Base-by-base conservation (phyloP, 495 filamentous ascomycete genomes). In the Penicillium daleae region DNA sequence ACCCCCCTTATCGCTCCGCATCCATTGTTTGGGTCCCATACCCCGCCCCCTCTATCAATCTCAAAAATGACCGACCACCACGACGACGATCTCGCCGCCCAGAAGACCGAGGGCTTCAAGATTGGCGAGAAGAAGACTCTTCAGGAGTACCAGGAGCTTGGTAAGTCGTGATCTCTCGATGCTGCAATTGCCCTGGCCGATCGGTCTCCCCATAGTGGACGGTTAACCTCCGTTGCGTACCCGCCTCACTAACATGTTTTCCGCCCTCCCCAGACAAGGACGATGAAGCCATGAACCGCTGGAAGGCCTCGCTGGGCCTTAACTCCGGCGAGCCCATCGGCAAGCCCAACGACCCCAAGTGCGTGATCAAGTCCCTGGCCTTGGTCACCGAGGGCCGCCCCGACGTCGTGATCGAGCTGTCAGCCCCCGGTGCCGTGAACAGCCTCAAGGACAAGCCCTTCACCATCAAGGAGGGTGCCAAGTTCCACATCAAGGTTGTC, bases 51-150 rank as follows among this genome's bases (percentile, higher is more conserved):
- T 62, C 39, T 56, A 60, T 56, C 62, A 63, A 77, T 56, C 53
- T 26, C 65, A 71, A 80, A 69, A 72, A 96, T 96, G 92, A 78
- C 90, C 57, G 85, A 86, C 66, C 79, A 86, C 57, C 76, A 86
- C 68, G 89, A 97, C 0, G 92, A 97, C 53, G 95, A 99, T 67
- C 87, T 97, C 62, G 75, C 87, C 66, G 91, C 94, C 71, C 87
- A 92, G 80, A 84, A 86, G 74, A 97, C 92, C 61, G 88, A 93
- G 81, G 94, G 95, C 68, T 99, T 96, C 88, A 97, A 95, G 85
- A 89, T 97, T 66, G 92, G 92, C 66, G 92, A 97, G 85, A 97
- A 97, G 87, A 97, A 97, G 85, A 93, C 91, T 62, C 83, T 99
- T 66, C 88, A 92, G 59, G 92, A 97, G 76, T 97, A 97, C 78